phyloP scores from a whole-genome alignment of 2,329 filamentous ascomycete genomes.

The Mycosphaerella arachidis region DNA sequence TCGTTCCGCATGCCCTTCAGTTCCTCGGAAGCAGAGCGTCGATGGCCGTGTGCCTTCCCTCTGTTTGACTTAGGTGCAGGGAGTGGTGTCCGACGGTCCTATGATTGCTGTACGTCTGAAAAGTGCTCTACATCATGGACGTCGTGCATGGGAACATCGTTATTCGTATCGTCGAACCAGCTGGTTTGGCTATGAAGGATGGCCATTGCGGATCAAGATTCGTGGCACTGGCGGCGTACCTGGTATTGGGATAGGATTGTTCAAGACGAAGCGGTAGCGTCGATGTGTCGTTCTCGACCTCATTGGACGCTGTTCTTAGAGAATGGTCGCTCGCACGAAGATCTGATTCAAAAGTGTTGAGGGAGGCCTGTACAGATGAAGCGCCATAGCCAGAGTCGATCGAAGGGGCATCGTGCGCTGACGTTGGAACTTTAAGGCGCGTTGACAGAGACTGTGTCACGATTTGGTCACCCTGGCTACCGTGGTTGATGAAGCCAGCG shows the following conservation, averaged over 20 bases:
- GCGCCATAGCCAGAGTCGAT: neutral
- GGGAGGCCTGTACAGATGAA: neutral
- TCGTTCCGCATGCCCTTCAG: neutral
- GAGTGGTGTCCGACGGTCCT: neutral
- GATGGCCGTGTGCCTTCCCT: neutral
- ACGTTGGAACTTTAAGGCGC: neutral
- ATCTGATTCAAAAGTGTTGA: neutral
- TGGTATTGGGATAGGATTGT: neutral
- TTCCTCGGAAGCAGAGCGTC: neutral
- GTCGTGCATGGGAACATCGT: neutral
- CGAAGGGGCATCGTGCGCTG: neutral
- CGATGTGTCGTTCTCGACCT: neutral
- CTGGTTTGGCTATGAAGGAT: neutral
- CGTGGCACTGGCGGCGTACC: neutral
- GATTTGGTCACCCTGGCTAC: neutral
- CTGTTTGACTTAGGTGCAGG: neutral
- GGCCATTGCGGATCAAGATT: neutral
- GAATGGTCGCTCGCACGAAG: neutral
- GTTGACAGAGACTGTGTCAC: neutral
- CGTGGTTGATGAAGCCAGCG: neutral
- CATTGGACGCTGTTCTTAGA: neutral
- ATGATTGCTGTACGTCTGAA: neutral
- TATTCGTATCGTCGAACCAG: neutral
- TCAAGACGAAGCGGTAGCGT: too few species aligned
- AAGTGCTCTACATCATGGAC: neutral